A percentile compares a stretch with the other conserved stretches of the same genome.
Evolutionary conservation across 306 rosid genomes (phyloP).

Genomic region (Benincasa hispida): DNA sequence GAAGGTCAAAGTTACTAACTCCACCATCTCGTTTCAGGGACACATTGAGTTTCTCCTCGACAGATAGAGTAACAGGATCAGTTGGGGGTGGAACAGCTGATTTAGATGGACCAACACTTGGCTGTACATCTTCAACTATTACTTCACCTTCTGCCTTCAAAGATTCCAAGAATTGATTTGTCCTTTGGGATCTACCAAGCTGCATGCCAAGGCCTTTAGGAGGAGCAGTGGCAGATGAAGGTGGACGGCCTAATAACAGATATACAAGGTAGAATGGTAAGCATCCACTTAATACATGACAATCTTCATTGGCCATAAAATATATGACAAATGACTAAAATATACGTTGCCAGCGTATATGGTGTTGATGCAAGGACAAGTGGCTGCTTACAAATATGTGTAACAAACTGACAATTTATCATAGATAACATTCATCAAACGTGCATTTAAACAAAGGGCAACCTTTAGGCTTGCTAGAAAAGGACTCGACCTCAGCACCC

Average conservation of each 20-base stretch:
- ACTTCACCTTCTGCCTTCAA: slow-evolving; percentile 95
- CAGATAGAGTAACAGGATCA: slow-evolving; percentile 83
- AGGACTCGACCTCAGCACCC: slow-evolving; percentile 60
- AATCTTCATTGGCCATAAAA: background rate
- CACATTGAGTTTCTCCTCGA: slow-evolving; percentile 86
- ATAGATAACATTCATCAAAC: background rate
- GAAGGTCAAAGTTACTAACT: slow-evolving; percentile 82
- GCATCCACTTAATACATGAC: slow-evolving; percentile 3
- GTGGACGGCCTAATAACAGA: slow-evolving; percentile 47
- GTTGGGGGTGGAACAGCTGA: slow-evolving; percentile 65
- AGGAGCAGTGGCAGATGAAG: slow-evolving; percentile 91
- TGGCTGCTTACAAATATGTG: slow-evolving; percentile 1
- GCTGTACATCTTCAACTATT: slow-evolving; percentile 67
- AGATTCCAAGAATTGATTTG: slow-evolving; percentile 85
- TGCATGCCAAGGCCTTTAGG: slow-evolving; percentile 97
- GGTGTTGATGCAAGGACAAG: background rate
- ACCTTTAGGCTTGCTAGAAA: slow-evolving; percentile 83
- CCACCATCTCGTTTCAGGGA: slow-evolving; percentile 94
- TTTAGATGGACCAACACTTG: slow-evolving; percentile 49
- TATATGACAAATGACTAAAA: background rate
- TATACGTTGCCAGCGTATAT: background rate
- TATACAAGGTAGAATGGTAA: slow-evolving; percentile 3
- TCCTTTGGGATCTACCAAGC: slow-evolving; percentile 89
- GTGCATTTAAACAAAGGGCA: slow-evolving; percentile 8
- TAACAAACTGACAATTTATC: background rate